Base-by-base conservation (phyloP, 768 basidiomycete genomes). In the Clitopilus hobsonii region DNA sequence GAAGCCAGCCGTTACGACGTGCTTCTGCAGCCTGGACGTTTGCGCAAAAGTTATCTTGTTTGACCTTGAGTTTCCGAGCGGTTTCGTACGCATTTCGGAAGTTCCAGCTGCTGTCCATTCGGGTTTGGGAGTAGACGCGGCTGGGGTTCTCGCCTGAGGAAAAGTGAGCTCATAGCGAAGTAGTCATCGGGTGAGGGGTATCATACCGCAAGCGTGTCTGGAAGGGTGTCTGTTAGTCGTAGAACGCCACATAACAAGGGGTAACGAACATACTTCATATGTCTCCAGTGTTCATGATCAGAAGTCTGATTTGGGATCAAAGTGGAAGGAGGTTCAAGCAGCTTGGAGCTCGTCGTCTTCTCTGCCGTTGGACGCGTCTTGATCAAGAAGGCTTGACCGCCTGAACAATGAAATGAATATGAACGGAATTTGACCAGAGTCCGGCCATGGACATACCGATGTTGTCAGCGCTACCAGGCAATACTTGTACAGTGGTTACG, bases 301-400 rank as follows among this genome's bases (percentile, higher is more conserved):
- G 67, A 74, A 60, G 30, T 69, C 68, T 51, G 69, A 60, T 61
- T 81, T 71, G 52, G 85, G 67, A 27, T 62, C 2, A 73, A 59
- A 0, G 76, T 71, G 57, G 78, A 82, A 0, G 91, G 90, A 0
- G 89, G 84, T 51, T 94, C 91, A 14, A 94, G 73, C 3, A 90
- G 74, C 72, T 85, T 80, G 0, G 85, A 81, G 14, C 79, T 80
- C 0, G 85, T 78, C 0, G 86, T 85, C n/a, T 83, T 78, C 63
- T 89, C 89, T 0, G 70, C 60, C 0, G 89, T 92, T n/a, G 76
- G 74, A 23, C 91, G 77, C 3, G 88, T 66, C 65, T 93, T 93
- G 63, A 92, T 88, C 2, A 83, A 72, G 64, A 89, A 91, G 0
- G 88, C 86, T 61, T 90, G 89, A 18, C 90, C 90, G 41, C 88